phyloP scores from a whole-genome alignment of 1,284 basidiomycete genomes.

The Marasmius fiardii region DNA sequence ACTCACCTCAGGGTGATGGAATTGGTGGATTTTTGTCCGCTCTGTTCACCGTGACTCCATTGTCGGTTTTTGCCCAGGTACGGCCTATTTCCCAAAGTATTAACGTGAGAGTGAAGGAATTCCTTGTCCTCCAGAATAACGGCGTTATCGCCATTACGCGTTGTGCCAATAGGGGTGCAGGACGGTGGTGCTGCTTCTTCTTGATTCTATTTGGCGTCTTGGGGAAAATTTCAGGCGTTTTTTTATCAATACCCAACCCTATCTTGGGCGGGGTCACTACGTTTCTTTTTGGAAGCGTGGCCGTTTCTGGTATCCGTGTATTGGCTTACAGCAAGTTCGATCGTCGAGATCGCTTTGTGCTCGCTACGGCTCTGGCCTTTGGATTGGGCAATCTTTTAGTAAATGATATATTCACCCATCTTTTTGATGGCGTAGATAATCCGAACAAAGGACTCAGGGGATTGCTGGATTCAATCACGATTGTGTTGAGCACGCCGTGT shows the following conservation, averaged over 20 bases:
- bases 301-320: conserved; percentile 70
- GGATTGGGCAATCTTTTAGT: conserved; percentile 71
- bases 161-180: conserved; percentile 72
- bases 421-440: conserved; percentile 63
- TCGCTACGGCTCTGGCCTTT: conserved; percentile 68
- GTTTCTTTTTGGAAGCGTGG: conserved; percentile 67
- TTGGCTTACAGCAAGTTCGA: conserved; percentile 64
- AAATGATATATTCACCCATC: conserved; percentile 57
- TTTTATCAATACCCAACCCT: conserved; percentile 77
- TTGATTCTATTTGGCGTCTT: conserved; percentile 73
- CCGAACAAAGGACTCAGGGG: conserved; percentile 63
- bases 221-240: conserved; percentile 78
- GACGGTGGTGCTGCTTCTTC: conserved; percentile 71
- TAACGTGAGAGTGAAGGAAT: background rate
- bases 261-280: conserved; percentile 85
- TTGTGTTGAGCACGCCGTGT: conserved; percentile 78
- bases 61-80: conserved; percentile 78
- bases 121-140: conserved; percentile 52
- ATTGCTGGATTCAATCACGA: conserved; percentile 75
- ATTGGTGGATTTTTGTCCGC: conserved; percentile 73
- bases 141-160: conserved; percentile 78
- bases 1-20: conserved; percentile 55
- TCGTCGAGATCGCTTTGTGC: conserved; percentile 75
- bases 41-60: conserved; percentile 76
- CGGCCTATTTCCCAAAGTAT: background rate